A percentile compares a stretch with the other conserved stretches of the same genome.
Conservation (phyloP, 257 asterid genomes). For the Solanum clarkiae region DNA sequence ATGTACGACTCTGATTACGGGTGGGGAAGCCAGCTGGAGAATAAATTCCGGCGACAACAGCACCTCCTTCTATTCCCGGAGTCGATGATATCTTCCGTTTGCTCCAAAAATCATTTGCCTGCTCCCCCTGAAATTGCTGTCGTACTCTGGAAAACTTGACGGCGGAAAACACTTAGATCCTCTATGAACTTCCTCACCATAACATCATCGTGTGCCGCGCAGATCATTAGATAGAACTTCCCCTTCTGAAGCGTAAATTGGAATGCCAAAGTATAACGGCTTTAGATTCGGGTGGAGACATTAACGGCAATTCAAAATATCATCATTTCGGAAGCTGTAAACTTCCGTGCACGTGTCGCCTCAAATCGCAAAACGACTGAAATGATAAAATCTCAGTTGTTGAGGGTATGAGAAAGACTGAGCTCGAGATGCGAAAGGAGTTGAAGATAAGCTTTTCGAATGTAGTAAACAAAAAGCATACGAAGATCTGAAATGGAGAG, state of each 20-base stretch:
- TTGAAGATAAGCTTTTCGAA: constrained; percentile 48
- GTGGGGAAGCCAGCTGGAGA: constrained; percentile 7
- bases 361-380: too few relatives aligned
- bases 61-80: too few relatives aligned
- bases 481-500: constrained; percentile 62
- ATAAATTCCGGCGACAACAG: constrained; percentile 13
- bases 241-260: constrained; percentile 28
- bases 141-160: too few relatives aligned
- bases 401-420: too few relatives aligned
- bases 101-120: too few relatives aligned
- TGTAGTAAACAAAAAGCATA: constrained; percentile 54
- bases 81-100: too few relatives aligned
- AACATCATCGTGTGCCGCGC: background rate
- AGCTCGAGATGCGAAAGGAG: background rate
- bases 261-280: background rate
- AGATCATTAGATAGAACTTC: constrained; percentile 20
- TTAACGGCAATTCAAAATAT: too few relatives aligned
- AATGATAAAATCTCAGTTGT: too few relatives aligned
- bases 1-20: background rate
- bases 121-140: too few relatives aligned
- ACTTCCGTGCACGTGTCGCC: too few relatives aligned
- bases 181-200: constrained; percentile 24
- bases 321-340: too few relatives aligned
- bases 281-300: too few relatives aligned
- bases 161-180: constrained; percentile 40